phyloP scores from a whole-genome alignment of 2,329 filamentous ascomycete genomes.

The Penicillium sp. region DNA sequence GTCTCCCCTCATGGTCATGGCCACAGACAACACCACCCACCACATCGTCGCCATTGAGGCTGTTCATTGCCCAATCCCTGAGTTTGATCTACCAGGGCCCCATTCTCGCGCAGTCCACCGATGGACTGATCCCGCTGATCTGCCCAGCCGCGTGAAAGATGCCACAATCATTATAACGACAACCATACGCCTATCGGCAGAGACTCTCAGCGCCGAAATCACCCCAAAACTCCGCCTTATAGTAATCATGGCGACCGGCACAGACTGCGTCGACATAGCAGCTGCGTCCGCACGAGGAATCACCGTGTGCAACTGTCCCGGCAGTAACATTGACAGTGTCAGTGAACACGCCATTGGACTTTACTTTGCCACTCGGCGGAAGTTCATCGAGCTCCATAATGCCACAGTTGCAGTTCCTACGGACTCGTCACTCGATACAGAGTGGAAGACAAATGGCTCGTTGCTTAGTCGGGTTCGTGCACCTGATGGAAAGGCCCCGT shows the following conservation, averaged over 20 bases:
- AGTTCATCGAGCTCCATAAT: constrained; percentile 39
- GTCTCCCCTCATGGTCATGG: background rate
- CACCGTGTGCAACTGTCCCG: constrained; percentile 47
- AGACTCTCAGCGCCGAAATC: constrained; percentile 39
- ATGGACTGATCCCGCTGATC: constrained; percentile 31
- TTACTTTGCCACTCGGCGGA: constrained; percentile 48
- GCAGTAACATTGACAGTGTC: constrained; percentile 48
- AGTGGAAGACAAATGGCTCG: constrained; percentile 42
- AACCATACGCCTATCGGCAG: constrained; percentile 25
- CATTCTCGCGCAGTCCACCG: constrained; percentile 36
- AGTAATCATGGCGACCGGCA: constrained; percentile 48
- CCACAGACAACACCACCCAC: constrained; percentile 30
- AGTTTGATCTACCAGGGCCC: constrained; percentile 44
- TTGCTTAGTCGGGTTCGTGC: constrained; percentile 26
- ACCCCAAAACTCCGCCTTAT: constrained; percentile 47
- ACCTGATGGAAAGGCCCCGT: constrained; percentile 34
- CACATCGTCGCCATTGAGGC: constrained; percentile 50
- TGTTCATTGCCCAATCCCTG: constrained; percentile 40
- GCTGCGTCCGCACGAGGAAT: constrained; percentile 44
- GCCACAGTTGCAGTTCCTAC: constrained; percentile 22
- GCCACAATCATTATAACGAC: constrained; percentile 50
- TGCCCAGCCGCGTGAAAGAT: constrained; percentile 39
- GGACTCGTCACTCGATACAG: constrained; percentile 13
- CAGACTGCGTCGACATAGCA: constrained; percentile 46
- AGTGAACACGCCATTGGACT: constrained; percentile 51